A percentile compares a stretch with the other conserved stretches of the same genome.
These are phyloP conservation scores for Mercurialis annua DNA, from an alignment of 345 rosid genomes.

Conservation along the genomic window DNA sequence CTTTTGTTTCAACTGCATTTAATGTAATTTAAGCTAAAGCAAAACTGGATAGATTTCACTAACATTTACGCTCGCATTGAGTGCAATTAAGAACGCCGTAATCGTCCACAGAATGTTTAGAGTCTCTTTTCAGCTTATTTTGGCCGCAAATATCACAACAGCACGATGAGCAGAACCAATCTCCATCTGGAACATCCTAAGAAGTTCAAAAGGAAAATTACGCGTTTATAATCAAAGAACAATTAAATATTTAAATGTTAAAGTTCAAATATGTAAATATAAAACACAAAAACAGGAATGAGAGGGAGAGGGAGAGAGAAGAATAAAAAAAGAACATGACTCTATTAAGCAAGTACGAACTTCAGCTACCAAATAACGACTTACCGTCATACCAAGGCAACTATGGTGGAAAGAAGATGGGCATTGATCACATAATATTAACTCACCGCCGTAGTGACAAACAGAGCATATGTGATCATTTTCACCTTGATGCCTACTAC, in stretches of 20 bases:
- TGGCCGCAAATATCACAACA: conserved; percentile 60
- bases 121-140: conserved; percentile 27
- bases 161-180: conserved; percentile 88
- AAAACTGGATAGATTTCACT: conserved; percentile 24
- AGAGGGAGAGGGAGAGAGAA: too few species aligned
- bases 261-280: too few species aligned
- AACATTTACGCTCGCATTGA: conserved; percentile 72
- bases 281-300: too few species aligned
- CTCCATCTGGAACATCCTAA: conserved; percentile 70
- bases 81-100: conserved; percentile 39
- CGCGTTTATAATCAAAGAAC: too few species aligned
- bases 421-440: conserved; percentile 70
- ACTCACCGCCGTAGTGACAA: conserved; percentile 80
- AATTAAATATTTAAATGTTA: too few species aligned
- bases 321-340: too few species aligned
- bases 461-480: conserved; percentile 64
- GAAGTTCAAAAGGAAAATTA: too few species aligned
- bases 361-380: conserved; percentile 1
- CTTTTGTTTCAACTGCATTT: not conserved
- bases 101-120: conserved; percentile 21
- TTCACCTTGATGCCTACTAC: conserved; percentile 29
- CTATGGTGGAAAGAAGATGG: conserved; percentile 74
- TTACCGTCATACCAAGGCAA: conserved; percentile 64
- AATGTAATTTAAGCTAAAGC: not conserved
- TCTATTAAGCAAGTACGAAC: not conserved